Percentiles rank a stretch among this genome's conserved stretches.
phyloP scores from a whole-genome alignment of 75 land plant species.

The Sequoiadendron giganteum region DNA sequence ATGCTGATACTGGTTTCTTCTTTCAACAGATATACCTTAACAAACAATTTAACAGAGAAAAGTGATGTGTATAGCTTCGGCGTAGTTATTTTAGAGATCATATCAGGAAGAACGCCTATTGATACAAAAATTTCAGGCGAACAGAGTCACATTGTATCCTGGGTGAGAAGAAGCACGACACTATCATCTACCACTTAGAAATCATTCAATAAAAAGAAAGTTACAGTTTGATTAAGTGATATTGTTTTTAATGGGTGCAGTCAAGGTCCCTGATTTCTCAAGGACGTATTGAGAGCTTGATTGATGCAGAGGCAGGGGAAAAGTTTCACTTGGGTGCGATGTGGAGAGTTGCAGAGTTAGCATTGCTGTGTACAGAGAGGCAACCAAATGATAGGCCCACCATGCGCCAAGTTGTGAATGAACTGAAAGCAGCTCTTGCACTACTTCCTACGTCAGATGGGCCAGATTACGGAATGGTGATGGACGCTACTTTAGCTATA shows the following conservation, averaged over 20 bases:
- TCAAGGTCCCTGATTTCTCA: background rate
- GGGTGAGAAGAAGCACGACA: background rate
- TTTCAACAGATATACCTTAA: background rate
- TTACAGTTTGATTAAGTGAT: background rate
- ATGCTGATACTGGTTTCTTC: background rate
- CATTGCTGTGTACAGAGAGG: background rate
- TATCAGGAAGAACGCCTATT: background rate
- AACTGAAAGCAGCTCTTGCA: background rate
- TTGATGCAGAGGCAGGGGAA: background rate
- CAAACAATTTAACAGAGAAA: background rate
- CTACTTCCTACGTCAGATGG: background rate
- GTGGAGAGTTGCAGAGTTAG: conserved; percentile 3
- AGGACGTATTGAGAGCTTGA: background rate
- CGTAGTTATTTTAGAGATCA: conserved; percentile 18
- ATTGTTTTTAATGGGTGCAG: background rate
- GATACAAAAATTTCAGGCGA: background rate
- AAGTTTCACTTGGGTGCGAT: background rate
- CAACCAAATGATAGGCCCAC: background rate
- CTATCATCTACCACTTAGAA: background rate
- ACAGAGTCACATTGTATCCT: background rate
- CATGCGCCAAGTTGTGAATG: background rate
- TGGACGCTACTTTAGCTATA: background rate
- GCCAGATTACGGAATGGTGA: background rate
- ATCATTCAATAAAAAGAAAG: background rate
- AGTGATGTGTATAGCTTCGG: background rate